Evolutionary conservation across 2,329 filamentous ascomycete genomes (phyloP).

Genomic region (Ophiostoma sp.): DNA sequence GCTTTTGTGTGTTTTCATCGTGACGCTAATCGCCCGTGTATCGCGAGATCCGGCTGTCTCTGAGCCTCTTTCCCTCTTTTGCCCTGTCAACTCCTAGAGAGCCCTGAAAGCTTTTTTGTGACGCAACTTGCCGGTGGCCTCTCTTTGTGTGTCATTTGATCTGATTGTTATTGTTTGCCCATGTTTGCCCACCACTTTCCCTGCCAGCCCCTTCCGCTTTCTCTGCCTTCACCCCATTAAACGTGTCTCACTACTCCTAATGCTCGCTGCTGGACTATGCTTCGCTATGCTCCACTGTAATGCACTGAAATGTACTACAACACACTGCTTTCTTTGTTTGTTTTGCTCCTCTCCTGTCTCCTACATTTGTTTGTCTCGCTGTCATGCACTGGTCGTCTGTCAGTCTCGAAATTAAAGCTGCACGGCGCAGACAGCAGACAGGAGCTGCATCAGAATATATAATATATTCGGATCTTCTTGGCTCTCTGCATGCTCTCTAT

Average conservation of each 20-base stretch:
- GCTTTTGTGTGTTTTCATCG: not conserved
- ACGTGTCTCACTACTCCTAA: constrained; percentile 8
- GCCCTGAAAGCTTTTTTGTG: not conserved
- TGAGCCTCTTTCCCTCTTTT: not conserved
- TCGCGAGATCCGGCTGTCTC: not conserved
- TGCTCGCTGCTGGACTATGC: not conserved
- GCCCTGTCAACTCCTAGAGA: not conserved
- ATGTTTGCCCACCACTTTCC: not conserved
- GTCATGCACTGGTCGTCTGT: not conserved
- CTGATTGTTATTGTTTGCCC: not conserved
- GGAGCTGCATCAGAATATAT: not conserved
- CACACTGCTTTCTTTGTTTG: not conserved
- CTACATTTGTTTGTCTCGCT: not conserved
- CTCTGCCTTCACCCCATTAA: not conserved
- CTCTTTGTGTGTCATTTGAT: not conserved
- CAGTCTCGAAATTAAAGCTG: not conserved
- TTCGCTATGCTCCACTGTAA: not conserved
- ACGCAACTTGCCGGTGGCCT: not conserved
- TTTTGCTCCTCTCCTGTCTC: not conserved
- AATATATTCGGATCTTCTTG: not conserved
- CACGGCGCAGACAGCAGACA: not conserved
- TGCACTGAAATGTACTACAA: not conserved
- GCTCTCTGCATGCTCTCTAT: not conserved
- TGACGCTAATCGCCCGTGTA: not conserved
- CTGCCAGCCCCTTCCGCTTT: not conserved